Evolutionary conservation across 179 eudicot genomes (phyloP).

Genomic region (Camellia oleifera): DNA sequence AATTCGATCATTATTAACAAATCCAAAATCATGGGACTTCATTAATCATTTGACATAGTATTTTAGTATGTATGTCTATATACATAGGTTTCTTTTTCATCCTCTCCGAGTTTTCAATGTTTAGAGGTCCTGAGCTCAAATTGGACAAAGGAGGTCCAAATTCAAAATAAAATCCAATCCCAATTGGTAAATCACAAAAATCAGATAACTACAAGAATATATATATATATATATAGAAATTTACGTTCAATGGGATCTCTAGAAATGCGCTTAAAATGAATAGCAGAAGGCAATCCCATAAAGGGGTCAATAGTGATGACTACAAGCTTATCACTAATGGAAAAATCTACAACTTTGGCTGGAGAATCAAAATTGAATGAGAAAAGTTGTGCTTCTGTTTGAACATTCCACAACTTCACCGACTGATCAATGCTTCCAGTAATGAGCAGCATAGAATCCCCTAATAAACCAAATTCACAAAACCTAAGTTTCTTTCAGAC

Average conservation of each 20-base stretch:
- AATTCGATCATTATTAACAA: no score
- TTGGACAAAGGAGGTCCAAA: no score
- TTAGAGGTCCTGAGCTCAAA: no score
- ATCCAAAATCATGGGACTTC: no score
- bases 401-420: conserved; percentile 78
- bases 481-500: neutral
- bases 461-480: conserved; percentile 25
- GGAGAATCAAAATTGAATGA: conserved; percentile 80
- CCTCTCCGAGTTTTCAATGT: no score
- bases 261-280: conserved; percentile 72
- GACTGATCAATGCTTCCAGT: conserved; percentile 91
- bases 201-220: no score
- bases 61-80: no score
- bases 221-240: neutral
- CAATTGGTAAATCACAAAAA: no score
- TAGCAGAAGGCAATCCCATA: conserved; percentile 67
- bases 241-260: conserved; percentile 66
- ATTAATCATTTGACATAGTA: no score
- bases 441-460: conserved; percentile 69
- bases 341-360: conserved; percentile 70
- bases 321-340: conserved; percentile 72
- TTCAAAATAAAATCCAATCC: no score
- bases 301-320: conserved; percentile 83
- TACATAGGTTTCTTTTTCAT: no score
- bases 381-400: conserved; percentile 46